These are phyloP conservation scores for Starmerella bombicola DNA, from an alignment of 805 yeast species.

Conservation along the genomic window DNA sequence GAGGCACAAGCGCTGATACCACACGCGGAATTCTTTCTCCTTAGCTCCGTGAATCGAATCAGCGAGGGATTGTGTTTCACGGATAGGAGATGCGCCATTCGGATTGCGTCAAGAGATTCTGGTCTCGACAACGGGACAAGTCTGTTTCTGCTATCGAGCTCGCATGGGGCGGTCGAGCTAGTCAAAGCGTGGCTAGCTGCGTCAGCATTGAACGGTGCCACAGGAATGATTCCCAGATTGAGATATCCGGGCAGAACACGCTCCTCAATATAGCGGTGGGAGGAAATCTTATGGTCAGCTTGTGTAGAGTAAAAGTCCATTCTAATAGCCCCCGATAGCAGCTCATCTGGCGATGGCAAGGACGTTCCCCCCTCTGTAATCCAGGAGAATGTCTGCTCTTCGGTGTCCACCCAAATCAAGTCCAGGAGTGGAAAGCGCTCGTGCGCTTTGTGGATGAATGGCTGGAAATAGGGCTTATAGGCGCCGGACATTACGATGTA, in stretches of 20 bases:
- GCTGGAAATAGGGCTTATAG: background rate
- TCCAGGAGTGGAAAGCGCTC: background rate
- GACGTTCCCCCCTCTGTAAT: too few species aligned
- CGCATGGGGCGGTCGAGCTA: background rate
- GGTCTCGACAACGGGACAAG: too few species aligned
- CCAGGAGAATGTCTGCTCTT: background rate
- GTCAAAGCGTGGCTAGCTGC: background rate
- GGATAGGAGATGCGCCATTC: too few species aligned
- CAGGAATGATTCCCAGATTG: background rate
- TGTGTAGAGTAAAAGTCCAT: background rate
- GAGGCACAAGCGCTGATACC: too few species aligned
- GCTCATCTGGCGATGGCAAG: too few species aligned
- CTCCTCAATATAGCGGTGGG: background rate
- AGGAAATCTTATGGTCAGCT: background rate
- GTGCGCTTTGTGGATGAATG: background rate
- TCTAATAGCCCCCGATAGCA: background rate
- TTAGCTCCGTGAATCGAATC: too few species aligned
- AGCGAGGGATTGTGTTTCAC: too few species aligned
- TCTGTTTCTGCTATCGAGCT: too few species aligned
- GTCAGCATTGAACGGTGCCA: background rate
- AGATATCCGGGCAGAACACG: background rate
- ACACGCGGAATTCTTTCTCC: too few species aligned
- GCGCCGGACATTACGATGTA: slow-evolving; percentile 1
- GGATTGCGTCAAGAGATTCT: too few species aligned
- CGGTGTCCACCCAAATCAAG: background rate